phyloP scores from a whole-genome alignment of 2,329 filamentous ascomycete species.

The Diaporthe destruens region DNA sequence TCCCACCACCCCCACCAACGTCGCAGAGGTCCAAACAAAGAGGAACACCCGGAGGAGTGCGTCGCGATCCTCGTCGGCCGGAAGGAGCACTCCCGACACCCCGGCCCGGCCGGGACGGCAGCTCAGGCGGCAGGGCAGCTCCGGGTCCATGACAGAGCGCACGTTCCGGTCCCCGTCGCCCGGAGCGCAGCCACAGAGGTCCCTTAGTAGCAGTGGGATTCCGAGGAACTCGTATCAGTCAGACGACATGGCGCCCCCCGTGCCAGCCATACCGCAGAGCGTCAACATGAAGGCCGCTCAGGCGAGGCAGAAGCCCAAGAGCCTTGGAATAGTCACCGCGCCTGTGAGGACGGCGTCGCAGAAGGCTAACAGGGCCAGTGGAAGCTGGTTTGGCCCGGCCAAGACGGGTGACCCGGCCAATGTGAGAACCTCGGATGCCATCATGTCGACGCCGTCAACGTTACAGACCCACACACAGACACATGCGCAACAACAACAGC shows the following conservation, averaged over 20 bases:
- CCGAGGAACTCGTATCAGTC: constrained; percentile 41
- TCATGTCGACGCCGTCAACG: constrained; percentile 52
- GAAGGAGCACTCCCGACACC: constrained; percentile 32
- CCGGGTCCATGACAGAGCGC: constrained; percentile 87
- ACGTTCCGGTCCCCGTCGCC: constrained; percentile 86
- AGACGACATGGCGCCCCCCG: constrained; percentile 78
- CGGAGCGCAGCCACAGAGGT: constrained; percentile 49
- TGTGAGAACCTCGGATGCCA: constrained; percentile 59
- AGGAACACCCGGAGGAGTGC: constrained; percentile 80
- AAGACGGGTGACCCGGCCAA: constrained; percentile 58
- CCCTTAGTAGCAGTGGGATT: constrained; percentile 50
- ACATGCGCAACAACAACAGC: constrained; percentile 29
- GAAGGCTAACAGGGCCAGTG: constrained; percentile 55
- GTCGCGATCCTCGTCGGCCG: constrained; percentile 76
- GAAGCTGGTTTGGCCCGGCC: constrained; percentile 65
- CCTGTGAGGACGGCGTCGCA: constrained; percentile 68
- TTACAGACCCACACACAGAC: constrained; percentile 41
- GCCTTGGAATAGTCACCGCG: constrained; percentile 55
- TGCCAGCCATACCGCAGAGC: constrained; percentile 77
- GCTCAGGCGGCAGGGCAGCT: constrained; percentile 76
- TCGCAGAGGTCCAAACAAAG: constrained; percentile 89
- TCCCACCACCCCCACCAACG: constrained; percentile 81
- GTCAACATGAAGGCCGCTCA: constrained; percentile 48
- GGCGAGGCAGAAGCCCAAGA: constrained; percentile 46
- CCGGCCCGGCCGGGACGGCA: constrained; percentile 45